Conservation (phyloP, 192 early-diverging fungal species). For the Cladochytrium replicatum region DNA sequence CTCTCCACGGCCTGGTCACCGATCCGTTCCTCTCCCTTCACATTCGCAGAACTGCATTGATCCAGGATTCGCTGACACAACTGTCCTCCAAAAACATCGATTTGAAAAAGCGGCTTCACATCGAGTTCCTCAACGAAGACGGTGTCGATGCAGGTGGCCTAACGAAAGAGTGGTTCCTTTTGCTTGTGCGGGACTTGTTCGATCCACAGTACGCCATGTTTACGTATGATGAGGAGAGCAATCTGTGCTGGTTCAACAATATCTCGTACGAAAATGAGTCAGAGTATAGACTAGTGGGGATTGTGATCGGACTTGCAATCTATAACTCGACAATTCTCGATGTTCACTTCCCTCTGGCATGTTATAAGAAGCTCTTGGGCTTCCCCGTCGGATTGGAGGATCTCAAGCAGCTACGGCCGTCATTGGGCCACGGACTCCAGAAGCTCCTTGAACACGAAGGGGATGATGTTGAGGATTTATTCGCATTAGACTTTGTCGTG, state of each 20-base stretch:
- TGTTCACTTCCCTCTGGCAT: slow-evolving; percentile 74
- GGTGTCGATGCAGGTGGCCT: slow-evolving; percentile 91
- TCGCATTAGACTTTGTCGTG: slow-evolving; percentile 66
- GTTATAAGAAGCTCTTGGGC: slow-evolving; percentile 80
- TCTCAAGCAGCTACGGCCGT: slow-evolving; percentile 63
- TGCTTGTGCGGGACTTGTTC: slow-evolving; percentile 81
- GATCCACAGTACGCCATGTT: slow-evolving; percentile 78
- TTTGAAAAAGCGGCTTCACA: slow-evolving; percentile 42
- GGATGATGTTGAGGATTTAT: slow-evolving; percentile 64
- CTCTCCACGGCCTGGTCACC: slow-evolving; percentile 27
- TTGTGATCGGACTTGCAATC: slow-evolving; percentile 81
- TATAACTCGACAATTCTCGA: slow-evolving; percentile 89
- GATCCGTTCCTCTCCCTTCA: slow-evolving; percentile 43
- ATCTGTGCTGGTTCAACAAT: slow-evolving; percentile 74
- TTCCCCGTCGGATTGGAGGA: slow-evolving; percentile 59
- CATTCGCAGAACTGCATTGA: slow-evolving; percentile 31
- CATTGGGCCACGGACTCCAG: slow-evolving; percentile 63
- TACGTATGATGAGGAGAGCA: slow-evolving; percentile 66
- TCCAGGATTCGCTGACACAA: slow-evolving; percentile 44
- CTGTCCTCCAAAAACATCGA: slow-evolving; percentile 35
- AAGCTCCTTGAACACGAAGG: slow-evolving; percentile 62
- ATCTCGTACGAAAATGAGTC: slow-evolving; percentile 39
- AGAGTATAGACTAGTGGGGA: slow-evolving; percentile 81
- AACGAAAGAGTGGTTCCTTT: slow-evolving; percentile 89
- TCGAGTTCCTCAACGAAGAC: slow-evolving; percentile 38